Conservation (phyloP, 2,329 filamentous ascomycete species). For the Mycosphaerelloides madeirae region DNA sequence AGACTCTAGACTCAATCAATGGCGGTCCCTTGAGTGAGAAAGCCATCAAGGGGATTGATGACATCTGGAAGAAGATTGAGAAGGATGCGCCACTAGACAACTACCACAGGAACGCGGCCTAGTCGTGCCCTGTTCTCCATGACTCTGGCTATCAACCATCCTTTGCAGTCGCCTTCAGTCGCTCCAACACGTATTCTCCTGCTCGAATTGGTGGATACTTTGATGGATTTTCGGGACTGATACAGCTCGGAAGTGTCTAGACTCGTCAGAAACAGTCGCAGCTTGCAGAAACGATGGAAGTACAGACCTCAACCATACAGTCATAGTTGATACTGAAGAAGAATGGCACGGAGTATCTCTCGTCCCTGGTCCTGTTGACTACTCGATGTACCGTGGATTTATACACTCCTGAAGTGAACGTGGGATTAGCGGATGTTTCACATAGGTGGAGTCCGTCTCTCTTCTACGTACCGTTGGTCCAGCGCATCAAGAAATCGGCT, state of each 20-base stretch:
- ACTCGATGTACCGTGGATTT: conserved; percentile 45
- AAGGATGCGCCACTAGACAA: conserved; percentile 35
- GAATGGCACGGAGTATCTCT: conserved; percentile 44
- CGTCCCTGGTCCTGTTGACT: conserved; percentile 39
- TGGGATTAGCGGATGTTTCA: too few species aligned
- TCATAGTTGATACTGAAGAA: conserved; percentile 45
- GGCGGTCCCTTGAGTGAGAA: conserved; percentile 31
- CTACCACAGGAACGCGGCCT: conserved; percentile 12
- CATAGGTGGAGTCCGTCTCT: background rate
- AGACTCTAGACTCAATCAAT: conserved; percentile 31
- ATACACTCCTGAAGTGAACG: conserved; percentile 34
- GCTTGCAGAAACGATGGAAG: background rate
- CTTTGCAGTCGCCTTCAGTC: conserved; percentile 18
- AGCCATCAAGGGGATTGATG: conserved; percentile 31
- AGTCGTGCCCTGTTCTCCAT: background rate
- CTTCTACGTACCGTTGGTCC: conserved; percentile 37
- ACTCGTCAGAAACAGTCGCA: conserved; percentile 1
- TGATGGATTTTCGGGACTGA: conserved; percentile 30
- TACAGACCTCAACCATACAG: conserved; percentile 32
- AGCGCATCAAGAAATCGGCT: conserved; percentile 48
- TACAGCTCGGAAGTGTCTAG: conserved; percentile 35
- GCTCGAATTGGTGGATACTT: conserved; percentile 36
- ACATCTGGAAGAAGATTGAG: conserved; percentile 33
- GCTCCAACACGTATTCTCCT: conserved; percentile 39
- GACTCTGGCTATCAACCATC: conserved; percentile 24